A percentile compares a stretch with the other conserved stretches of the same genome.
phyloP scores from a whole-genome alignment of 2,329 filamentous ascomycete species.

The Phaeosphaeriaceae sp. region DNA sequence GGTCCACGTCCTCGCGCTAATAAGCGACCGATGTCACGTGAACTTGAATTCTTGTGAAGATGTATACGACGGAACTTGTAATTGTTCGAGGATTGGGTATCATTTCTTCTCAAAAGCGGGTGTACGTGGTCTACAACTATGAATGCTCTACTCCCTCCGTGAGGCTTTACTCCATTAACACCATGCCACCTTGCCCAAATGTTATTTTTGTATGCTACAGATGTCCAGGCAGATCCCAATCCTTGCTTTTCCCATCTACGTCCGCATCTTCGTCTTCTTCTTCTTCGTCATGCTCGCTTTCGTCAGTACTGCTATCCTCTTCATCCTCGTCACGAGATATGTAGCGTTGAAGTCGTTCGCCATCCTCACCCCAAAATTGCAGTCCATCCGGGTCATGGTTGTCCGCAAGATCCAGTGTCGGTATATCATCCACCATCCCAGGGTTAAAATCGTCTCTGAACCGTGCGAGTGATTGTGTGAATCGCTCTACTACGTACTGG shows the following conservation, averaged over 20 bases:
- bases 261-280: conserved; percentile 37
- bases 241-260: conserved; percentile 30
- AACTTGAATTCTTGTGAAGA: neutral
- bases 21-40: conserved; percentile 16
- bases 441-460: conserved; percentile 54
- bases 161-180: neutral
- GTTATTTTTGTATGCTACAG: conserved; percentile 18
- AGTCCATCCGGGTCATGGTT: conserved; percentile 37
- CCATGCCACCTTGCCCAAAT: conserved; percentile 12
- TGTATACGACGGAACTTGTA: no score
- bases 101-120: conserved; percentile 1
- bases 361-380: conserved; percentile 44
- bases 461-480: conserved; percentile 53
- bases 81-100: conserved; percentile 1
- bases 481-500: conserved; percentile 55
- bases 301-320: conserved; percentile 41
- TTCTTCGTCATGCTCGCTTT: conserved; percentile 42
- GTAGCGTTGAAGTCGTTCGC: conserved; percentile 28
- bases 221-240: conserved; percentile 47
- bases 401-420: conserved; percentile 34
- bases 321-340: conserved; percentile 31
- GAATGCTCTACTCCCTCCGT: no score
- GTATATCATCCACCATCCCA: conserved; percentile 43
- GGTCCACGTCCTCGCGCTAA: conserved; percentile 17
- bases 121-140: neutral